Base-by-base conservation (phyloP, 345 rosid species). In the Jatropha curcas region DNA sequence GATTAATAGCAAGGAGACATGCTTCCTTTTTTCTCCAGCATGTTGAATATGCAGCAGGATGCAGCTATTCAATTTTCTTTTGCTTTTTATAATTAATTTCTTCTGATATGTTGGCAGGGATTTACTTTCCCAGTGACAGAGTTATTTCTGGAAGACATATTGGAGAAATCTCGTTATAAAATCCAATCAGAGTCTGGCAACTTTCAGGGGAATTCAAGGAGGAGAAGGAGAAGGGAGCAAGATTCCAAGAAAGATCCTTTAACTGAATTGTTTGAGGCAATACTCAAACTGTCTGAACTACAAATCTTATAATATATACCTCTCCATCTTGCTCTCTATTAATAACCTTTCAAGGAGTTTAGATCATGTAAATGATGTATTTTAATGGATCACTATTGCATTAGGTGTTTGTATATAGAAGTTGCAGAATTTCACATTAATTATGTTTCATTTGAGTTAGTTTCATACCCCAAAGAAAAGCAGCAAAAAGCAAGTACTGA, bases 41-140 rank as follows among this genome's bases (percentile, higher is more conserved):
- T 51, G 70, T 71, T 62, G 58, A 31, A 60, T 70, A 10, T 52
- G 58, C 48, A 27, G 60, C 24, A n/a, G n/a, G n/a, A n/a, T n/a
- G n/a, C n/a, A n/a, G n/a, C 41, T 30, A 30, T 20, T 1, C n/a
- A 50, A 58, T 55, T 74, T 33, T 31, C 55, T 16, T 22, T 71
- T 39, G 20, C 76, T 39, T 7, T 48, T 71, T 35, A 52, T 58
- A 22, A 17, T 79, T 52, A 41, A 19, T 5, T 25, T 61, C 51
- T 28, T 74, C 60, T 61, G 25, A 43, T 70, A 48, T 73, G 48
- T 78, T 77, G 48, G 79, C 82, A 94, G 98, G 95, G 98, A 5
- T 85, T 94, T 73, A 92, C 98, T 77, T 90, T 85, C 77, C 97
- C 98, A 68, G 98, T 94, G 71, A 65, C 76, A 10, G 98, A 94